Evolutionary conservation across 768 basidiomycete genomes (phyloP).

Genomic region (Pisolithus microcarpus): DNA sequence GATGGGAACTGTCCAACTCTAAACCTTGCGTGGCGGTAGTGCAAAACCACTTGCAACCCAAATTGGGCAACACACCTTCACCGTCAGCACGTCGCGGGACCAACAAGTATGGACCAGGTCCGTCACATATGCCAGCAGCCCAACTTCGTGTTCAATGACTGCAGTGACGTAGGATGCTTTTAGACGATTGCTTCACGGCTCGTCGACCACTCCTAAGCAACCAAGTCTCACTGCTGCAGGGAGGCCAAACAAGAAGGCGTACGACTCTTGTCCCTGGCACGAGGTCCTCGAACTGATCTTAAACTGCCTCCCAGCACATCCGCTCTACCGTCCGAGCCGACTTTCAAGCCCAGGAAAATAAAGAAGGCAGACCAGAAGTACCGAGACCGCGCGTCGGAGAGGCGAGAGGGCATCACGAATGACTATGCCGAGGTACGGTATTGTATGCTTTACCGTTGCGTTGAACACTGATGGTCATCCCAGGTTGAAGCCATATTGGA

Average conservation of each 20-base stretch:
- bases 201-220: conserved; percentile 10
- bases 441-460: background rate
- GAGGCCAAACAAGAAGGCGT: conserved; percentile 11
- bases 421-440: conserved; percentile 65
- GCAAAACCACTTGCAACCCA: no score
- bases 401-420: conserved; percentile 55
- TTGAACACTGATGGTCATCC: background rate
- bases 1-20: no score
- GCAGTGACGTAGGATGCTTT: conserved; percentile 47
- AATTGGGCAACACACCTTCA: background rate
- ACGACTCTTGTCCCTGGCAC: conserved; percentile 6
- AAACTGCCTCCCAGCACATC: conserved; percentile 33
- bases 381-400: conserved; percentile 70
- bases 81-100: background rate
- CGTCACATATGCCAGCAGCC: background rate
- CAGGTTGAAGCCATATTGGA: conserved; percentile 77
- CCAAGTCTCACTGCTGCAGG: conserved; percentile 1
- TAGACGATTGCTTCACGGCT: conserved; percentile 39
- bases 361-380: conserved; percentile 57
- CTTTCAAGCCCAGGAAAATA: conserved; percentile 78
- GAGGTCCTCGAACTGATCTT: background rate
- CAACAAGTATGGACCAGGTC: conserved; percentile 24
- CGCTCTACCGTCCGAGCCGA: conserved; percentile 46
- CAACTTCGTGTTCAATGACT: background rate
- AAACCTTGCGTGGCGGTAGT: no score